Percentiles rank a stretch among this genome's conserved stretches.
These are phyloP conservation scores for Pseudocercospora crystallina DNA, from an alignment of 2,329 filamentous ascomycete species.

Conservation along the genomic window DNA sequence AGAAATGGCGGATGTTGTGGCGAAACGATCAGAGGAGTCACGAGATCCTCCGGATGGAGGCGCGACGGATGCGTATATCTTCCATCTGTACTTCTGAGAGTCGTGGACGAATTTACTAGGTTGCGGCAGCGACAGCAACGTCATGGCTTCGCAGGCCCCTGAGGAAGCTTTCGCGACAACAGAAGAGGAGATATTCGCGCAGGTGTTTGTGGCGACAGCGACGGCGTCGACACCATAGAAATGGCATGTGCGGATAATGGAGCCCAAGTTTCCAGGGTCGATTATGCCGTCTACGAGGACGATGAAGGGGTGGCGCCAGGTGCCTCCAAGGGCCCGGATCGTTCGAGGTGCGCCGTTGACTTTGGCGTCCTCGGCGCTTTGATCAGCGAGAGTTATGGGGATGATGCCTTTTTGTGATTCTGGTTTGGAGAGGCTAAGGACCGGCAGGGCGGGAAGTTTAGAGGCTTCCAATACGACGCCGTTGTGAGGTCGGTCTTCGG, in stretches of 20 bases:
- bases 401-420: conserved; percentile 50
- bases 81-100: conserved; percentile 74
- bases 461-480: conserved; percentile 86
- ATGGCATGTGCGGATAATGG: conserved; percentile 81
- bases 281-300: conserved; percentile 70
- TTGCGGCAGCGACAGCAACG: conserved; percentile 68
- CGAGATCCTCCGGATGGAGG: conserved; percentile 28
- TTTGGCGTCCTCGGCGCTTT: conserved; percentile 66
- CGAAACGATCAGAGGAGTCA: conserved; percentile 9
- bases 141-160: conserved; percentile 79
- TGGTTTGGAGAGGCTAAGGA: conserved; percentile 33
- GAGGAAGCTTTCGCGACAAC: conserved; percentile 84
- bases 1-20: conserved; percentile 21
- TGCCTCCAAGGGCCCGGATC: conserved; percentile 48
- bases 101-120: conserved; percentile 67
- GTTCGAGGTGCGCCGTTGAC: conserved; percentile 67
- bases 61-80: conserved; percentile 71
- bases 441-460: conserved; percentile 63
- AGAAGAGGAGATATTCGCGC: conserved; percentile 71
- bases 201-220: conserved; percentile 68
- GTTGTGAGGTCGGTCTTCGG: conserved; percentile 80
- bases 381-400: conserved; percentile 60
- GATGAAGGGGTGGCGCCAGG: conserved; percentile 65
- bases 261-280: conserved; percentile 88
- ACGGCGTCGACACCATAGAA: conserved; percentile 90